Conservation (phyloP, 192 early-diverging fungal genomes). For the Coemansia sp. region DNA sequence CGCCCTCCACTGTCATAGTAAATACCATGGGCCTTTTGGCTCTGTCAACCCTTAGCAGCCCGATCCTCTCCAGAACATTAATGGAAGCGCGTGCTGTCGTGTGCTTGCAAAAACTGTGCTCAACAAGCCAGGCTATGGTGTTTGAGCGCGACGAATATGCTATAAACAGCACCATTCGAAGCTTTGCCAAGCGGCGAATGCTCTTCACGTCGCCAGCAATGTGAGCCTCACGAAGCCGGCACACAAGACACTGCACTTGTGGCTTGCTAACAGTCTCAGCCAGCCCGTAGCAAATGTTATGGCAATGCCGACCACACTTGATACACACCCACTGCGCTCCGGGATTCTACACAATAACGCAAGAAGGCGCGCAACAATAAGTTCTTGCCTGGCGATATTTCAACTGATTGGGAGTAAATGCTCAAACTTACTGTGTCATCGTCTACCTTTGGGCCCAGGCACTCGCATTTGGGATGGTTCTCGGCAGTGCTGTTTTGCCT, state of each 20-base stretch:
- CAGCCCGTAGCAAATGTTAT: constrained; percentile 23
- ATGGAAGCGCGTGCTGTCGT: background rate
- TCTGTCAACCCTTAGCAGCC: constrained; percentile 18
- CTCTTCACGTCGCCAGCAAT: background rate
- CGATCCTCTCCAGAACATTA: constrained; percentile 7
- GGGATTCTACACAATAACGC: background rate
- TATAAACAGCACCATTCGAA: constrained; percentile 12
- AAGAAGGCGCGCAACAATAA: background rate
- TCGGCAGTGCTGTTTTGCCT: no score
- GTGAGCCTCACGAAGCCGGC: constrained; percentile 8
- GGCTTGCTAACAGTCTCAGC: background rate
- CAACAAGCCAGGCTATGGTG: background rate
- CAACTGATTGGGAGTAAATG: background rate
- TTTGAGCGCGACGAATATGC: background rate
- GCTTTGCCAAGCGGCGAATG: constrained; percentile 18
- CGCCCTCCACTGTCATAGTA: background rate
- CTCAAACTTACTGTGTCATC: constrained; percentile 13
- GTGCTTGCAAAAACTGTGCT: constrained; percentile 2
- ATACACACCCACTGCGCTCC: constrained; percentile 27
- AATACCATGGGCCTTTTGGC: constrained; percentile 6
- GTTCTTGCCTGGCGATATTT: background rate
- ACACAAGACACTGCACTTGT: constrained; percentile 17
- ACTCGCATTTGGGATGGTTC: constrained; percentile 8
- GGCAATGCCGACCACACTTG: constrained; percentile 32
- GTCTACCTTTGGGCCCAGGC: background rate